A percentile compares a stretch with the other conserved stretches of the same genome.
These are phyloP conservation scores for Pisolithus marmoratus DNA, from an alignment of 768 basidiomycete species.

Conservation along the genomic window DNA sequence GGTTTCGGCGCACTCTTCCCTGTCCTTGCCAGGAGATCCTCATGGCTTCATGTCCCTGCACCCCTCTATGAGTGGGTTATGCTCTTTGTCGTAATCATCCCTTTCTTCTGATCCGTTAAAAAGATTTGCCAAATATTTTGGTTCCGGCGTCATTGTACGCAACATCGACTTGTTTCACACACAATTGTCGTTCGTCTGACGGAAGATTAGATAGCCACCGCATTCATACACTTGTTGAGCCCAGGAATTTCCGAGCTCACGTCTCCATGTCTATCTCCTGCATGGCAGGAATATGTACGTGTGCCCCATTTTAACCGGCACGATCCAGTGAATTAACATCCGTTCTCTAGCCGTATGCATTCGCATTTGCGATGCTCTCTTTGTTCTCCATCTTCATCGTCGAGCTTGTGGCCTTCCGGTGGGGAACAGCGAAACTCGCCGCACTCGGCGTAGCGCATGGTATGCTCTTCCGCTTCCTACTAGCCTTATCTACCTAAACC, in stretches of 20 bases:
- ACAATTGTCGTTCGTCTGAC: neutral
- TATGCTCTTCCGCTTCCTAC: constrained; percentile 18
- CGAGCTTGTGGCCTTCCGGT: constrained; percentile 83
- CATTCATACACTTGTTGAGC: constrained; percentile 77
- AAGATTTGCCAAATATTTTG: constrained; percentile 87
- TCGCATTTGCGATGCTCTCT: constrained; percentile 75
- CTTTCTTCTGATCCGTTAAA: constrained; percentile 3
- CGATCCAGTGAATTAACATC: no score
- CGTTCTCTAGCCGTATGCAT: constrained; percentile 61
- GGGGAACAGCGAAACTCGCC: constrained; percentile 70
- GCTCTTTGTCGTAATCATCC: no score
- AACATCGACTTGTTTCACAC: neutral
- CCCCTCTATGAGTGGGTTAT: constrained; percentile 60
- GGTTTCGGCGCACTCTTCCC: constrained; percentile 65
- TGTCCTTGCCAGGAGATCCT: constrained; percentile 49
- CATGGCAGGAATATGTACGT: constrained; percentile 73
- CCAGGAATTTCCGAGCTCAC: constrained; percentile 70
- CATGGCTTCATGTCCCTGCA: constrained; percentile 34
- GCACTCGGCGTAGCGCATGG: constrained; percentile 61
- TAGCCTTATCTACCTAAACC: neutral
- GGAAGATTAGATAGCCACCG: constrained; percentile 68
- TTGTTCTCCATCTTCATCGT: constrained; percentile 81
- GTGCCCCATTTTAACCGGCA: neutral
- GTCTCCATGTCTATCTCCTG: constrained; percentile 61
- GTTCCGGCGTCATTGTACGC: constrained; percentile 81